A percentile compares a stretch with the other conserved stretches of the same genome.
These are phyloP conservation scores for Teunomyces barrocoloradensis DNA, from an alignment of 805 yeast genomes.

Conservation along the genomic window DNA sequence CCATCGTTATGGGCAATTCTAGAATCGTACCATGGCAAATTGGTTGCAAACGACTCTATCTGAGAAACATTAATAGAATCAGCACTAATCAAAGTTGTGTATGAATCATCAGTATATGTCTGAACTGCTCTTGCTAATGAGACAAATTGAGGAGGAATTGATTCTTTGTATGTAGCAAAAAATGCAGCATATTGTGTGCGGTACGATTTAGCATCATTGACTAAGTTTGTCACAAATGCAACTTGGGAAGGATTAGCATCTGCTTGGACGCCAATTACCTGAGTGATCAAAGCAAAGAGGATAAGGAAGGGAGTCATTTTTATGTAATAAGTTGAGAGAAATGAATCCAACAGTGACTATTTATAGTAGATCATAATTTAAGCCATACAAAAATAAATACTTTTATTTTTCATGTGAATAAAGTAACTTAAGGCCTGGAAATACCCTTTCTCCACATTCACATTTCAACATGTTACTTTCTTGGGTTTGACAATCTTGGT, in stretches of 20 bases:
- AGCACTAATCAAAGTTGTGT: constrained; percentile 27
- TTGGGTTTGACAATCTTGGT: not conserved
- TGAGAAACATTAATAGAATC: constrained; percentile 8
- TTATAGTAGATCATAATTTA: not conserved
- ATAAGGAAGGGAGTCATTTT: not conserved
- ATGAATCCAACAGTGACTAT: not conserved
- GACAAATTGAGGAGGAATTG: constrained; percentile 27
- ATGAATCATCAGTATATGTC: constrained; percentile 36
- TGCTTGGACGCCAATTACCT: not conserved
- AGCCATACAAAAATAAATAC: no score
- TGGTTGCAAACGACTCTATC: constrained; percentile 10
- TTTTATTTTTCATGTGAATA: not conserved
- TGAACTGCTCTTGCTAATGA: constrained; percentile 26
- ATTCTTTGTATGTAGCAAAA: constrained; percentile 21
- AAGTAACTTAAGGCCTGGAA: not conserved
- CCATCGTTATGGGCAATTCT: constrained; percentile 3
- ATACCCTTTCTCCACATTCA: not conserved
- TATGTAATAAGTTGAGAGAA: not conserved
- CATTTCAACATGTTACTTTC: not conserved
- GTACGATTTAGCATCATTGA: constrained; percentile 11
- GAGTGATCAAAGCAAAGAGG: not conserved
- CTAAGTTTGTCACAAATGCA: constrained; percentile 11
- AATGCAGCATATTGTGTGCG: constrained; percentile 14
- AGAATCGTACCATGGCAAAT: constrained; percentile 15
- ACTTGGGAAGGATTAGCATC: constrained; percentile 7